Conservation (phyloP, 129 eudicot species). For the Flaveria brownii region DNA sequence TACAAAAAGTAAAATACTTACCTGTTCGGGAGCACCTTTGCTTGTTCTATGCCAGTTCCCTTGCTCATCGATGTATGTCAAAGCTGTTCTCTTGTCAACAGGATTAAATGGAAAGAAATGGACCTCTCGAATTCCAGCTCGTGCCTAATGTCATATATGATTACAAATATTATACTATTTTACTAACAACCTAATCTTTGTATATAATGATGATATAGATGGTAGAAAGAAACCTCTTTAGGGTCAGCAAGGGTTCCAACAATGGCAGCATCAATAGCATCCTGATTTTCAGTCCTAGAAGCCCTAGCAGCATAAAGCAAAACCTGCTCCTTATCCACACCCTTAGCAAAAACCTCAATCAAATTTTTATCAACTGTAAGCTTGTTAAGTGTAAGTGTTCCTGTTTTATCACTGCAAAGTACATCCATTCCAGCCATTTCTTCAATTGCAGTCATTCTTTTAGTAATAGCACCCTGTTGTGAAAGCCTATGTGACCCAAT, state of each 20-base stretch:
- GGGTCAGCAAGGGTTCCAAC: constrained; percentile 93
- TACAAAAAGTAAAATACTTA: constrained; percentile 17
- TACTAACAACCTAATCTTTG: neutral
- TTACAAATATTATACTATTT: neutral
- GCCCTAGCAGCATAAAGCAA: constrained; percentile 81
- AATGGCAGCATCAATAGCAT: constrained; percentile 88
- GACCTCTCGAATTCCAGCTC: constrained; percentile 79
- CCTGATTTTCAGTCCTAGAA: constrained; percentile 81
- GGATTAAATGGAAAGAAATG: constrained; percentile 90
- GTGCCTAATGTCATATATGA: constrained; percentile 43
- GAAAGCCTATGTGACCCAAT: constrained; percentile 90
- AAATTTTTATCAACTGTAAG: constrained; percentile 66
- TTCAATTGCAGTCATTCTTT: constrained; percentile 93
- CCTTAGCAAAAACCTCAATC: constrained; percentile 79
- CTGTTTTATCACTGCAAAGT: constrained; percentile 86
- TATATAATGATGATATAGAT: neutral
- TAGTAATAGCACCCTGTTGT: constrained; percentile 88
- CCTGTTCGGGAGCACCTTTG: constrained; percentile 97
- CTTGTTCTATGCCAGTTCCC: constrained; percentile 92
- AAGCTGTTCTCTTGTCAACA: constrained; percentile 91
- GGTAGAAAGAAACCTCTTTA: constrained; percentile 51
- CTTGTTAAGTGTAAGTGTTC: constrained; percentile 84
- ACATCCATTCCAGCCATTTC: constrained; percentile 96
- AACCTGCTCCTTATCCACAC: constrained; percentile 71
- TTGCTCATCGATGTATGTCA: constrained; percentile 69